Percentiles rank a stretch among this genome's conserved stretches.
Evolutionary conservation across 768 basidiomycete genomes (phyloP).

Genomic region (Termitomyces heimii): DNA sequence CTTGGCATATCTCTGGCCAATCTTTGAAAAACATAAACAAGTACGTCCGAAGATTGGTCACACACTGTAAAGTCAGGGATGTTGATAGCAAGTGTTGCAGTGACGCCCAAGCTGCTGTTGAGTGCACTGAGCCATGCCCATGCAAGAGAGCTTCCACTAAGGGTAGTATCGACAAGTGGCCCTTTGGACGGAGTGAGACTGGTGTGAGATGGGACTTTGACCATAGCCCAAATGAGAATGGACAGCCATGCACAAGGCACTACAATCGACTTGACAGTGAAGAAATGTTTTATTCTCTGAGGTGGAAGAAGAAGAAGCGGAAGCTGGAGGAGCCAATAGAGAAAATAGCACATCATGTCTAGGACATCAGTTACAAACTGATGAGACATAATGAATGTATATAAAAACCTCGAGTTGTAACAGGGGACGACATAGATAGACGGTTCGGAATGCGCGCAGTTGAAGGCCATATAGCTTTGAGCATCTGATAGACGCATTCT

Average conservation of each 20-base stretch:
- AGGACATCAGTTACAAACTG: not conserved
- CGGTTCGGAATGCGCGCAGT: conserved; percentile 59
- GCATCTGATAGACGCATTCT: conserved; percentile 75
- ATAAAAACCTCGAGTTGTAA: conserved; percentile 51
- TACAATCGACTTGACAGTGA: conserved; percentile 60
- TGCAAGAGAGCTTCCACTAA: conserved; percentile 48
- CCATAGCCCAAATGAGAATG: conserved; percentile 77
- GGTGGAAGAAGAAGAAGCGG: conserved; percentile 75
- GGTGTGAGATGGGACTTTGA: conserved; percentile 52
- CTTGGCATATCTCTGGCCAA: conserved; percentile 64
- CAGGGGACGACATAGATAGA: conserved; percentile 48
- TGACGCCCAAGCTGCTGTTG: conserved; percentile 74
- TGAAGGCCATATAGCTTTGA: conserved; percentile 81
- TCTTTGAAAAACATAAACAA: too few relatives aligned
- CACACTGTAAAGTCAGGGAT: conserved; percentile 77
- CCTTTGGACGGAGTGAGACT: conserved; percentile 54
- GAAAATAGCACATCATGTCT: conserved; percentile 69
- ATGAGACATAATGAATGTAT: not conserved
- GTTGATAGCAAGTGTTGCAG: conserved; percentile 68
- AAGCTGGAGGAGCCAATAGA: conserved; percentile 76
- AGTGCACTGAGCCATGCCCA: conserved; percentile 79
- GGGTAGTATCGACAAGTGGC: conserved; percentile 8
- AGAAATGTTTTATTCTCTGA: conserved; percentile 71
- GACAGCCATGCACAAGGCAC: conserved; percentile 63
- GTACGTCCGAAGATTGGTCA: not conserved